Evolutionary conservation across 2,329 filamentous ascomycete genomes (phyloP).

Genomic region (Colletotrichum abscissum): DNA sequence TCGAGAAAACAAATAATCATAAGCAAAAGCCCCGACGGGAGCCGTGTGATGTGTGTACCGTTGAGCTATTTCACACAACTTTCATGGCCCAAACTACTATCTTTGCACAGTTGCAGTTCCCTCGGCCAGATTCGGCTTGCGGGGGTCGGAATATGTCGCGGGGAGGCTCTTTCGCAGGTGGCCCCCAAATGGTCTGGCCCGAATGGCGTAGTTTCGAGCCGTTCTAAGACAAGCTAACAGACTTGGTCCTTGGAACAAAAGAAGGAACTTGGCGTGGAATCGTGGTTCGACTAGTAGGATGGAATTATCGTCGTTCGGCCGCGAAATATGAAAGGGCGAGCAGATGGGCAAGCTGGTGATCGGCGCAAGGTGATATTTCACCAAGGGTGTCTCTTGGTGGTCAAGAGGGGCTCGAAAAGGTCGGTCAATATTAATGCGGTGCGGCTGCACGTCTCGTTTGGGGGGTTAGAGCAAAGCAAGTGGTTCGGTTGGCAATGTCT

Average conservation of each 20-base stretch:
- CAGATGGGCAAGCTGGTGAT: neutral
- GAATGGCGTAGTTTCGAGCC: slow-evolving; percentile 1
- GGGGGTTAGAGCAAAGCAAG: neutral
- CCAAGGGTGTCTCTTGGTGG: neutral
- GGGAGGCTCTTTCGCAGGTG: neutral
- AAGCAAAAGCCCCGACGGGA: neutral
- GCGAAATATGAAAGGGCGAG: slow-evolving; percentile 16
- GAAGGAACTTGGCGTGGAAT: neutral
- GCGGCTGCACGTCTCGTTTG: neutral
- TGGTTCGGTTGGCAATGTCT: slow-evolving; percentile 18
- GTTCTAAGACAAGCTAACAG: neutral
- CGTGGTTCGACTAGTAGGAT: slow-evolving; percentile 6
- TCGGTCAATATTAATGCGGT: neutral
- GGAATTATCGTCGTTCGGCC: slow-evolving; percentile 5
- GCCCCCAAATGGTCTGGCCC: neutral
- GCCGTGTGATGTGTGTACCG: slow-evolving; percentile 12
- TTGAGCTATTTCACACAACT: slow-evolving; percentile 10
- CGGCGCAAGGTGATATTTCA: neutral
- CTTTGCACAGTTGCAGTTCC: slow-evolving; percentile 12
- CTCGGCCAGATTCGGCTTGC: slow-evolving; percentile 23
- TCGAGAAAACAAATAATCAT: neutral
- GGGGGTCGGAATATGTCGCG: slow-evolving; percentile 7
- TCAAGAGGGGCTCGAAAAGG: neutral
- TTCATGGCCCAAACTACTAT: slow-evolving; percentile 24
- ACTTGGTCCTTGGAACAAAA: neutral